Conservation (phyloP, 345 rosid species). For the Eucalyptus shirleyi region DNA sequence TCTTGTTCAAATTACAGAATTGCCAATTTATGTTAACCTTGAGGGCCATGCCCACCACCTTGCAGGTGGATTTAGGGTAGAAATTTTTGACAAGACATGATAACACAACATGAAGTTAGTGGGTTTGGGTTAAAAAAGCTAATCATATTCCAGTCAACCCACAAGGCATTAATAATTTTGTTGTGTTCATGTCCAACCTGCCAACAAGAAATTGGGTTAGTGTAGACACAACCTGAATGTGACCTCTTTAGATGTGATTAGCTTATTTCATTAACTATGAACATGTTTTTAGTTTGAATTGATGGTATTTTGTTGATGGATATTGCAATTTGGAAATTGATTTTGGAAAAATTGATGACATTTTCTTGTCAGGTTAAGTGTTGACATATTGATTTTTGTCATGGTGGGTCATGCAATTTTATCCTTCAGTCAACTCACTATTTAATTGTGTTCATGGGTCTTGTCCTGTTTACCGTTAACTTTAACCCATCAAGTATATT, state of each 20-base stretch:
- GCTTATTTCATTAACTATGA: background rate
- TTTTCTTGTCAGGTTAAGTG: background rate
- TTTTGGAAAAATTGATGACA: background rate
- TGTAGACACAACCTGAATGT: background rate
- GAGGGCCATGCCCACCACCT: rapidly evolving
- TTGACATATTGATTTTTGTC: background rate
- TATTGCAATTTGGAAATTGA: background rate
- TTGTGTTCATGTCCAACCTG: background rate
- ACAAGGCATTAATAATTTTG: background rate
- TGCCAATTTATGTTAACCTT: background rate
- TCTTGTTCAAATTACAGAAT: background rate
- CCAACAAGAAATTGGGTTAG: background rate
- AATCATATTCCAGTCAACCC: background rate
- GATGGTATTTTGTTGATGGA: background rate
- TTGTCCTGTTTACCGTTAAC: rapidly evolving
- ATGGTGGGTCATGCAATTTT: background rate
- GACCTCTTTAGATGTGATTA: background rate
- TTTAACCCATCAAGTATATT: background rate
- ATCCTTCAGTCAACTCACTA: background rate
- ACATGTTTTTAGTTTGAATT: background rate
- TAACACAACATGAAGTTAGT: background rate
- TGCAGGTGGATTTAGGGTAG: background rate
- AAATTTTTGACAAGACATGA: background rate
- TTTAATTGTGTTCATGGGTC: rapidly evolving
- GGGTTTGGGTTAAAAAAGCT: background rate